Base-by-base conservation (phyloP, 2,329 filamentous ascomycete species). In the Teratosphaeria zuluensis region DNA sequence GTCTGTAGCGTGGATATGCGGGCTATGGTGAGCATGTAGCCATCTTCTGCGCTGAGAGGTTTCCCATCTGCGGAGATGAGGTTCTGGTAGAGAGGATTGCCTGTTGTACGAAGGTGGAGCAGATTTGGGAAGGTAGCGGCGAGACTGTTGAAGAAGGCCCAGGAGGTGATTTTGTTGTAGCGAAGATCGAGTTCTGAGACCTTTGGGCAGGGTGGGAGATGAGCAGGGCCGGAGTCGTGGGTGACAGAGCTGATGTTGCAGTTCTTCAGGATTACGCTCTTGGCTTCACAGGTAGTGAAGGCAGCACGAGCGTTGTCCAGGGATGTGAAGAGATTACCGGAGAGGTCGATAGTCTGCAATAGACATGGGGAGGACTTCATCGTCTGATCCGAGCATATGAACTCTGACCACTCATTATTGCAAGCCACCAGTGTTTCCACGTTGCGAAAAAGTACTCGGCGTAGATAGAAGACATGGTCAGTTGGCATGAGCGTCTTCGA, bases 11-110 rank as follows among this genome's bases (percentile, higher is more conserved):
- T 76, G 1, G 82, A 80, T 1, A 96, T 77, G 2, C 91, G 88
- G 31, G 87, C 89, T 30, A 95, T 78, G 0, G 89, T 90, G 54
- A 96, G 81, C 89, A 96, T 95, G 75, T 91, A 92, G 0, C 89
- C 87, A 68, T 95, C 89, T 57, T 95, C 90, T 0, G 86, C 80
- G 5, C 80, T 81, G 30, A 80, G 66, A 30, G 66, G 56, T 56
- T 70, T 76, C 57, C 70, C 73, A 46, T 75, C 74, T 61, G 78
- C 54, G 51, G 74, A 66, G 56, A 66, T 64, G n/a, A 77, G 77
- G 63, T 79, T 75, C 57, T 86, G 78, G 73, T 90, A 95, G 24
- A 97, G 80, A 4, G 92, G 92, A 65, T 97, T 97, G 69, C 91
- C 86, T 4, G 89, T 85, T 61, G 96, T 84, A 16, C 92, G 88